Evolutionary conservation across 2,329 filamentous ascomycete species (phyloP).

Genomic region (Aspergillus spinulosporus): DNA sequence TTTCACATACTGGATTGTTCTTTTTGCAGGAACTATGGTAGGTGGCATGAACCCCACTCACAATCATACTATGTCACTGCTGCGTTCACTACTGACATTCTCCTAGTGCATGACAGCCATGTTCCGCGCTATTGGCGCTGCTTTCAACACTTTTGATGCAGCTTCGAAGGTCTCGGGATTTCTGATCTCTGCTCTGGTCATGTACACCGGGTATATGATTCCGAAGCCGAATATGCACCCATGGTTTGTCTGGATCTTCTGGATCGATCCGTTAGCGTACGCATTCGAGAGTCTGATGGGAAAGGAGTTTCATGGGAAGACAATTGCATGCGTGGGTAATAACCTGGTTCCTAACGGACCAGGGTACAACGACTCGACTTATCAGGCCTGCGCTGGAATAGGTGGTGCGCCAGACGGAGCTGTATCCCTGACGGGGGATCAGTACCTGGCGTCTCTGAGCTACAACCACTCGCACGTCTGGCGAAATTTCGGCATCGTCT

Average conservation of each 20-base stretch:
- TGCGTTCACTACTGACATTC: conserved; percentile 45
- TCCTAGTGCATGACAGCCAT: conserved; percentile 54
- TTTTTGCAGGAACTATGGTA: background rate
- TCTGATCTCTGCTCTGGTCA: conserved; percentile 30
- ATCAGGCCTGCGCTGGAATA: conserved; percentile 52
- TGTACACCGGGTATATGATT: conserved; percentile 44
- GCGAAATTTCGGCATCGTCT: conserved; percentile 63
- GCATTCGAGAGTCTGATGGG: conserved; percentile 28
- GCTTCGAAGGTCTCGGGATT: conserved; percentile 53
- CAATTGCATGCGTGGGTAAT: conserved; percentile 31
- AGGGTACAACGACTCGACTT: conserved; percentile 28
- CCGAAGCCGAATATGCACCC: conserved; percentile 48
- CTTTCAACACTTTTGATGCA: conserved; percentile 55
- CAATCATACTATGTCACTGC: background rate
- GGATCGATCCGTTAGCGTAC: conserved; percentile 35
- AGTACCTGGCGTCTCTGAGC: conserved; percentile 58
- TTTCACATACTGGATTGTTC: conserved; percentile 58
- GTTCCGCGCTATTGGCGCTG: conserved; percentile 57
- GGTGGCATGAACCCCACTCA: background rate
- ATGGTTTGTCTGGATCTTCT: conserved; percentile 48
- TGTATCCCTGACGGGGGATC: conserved; percentile 53
- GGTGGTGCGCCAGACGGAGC: conserved; percentile 47
- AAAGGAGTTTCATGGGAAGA: conserved; percentile 31
- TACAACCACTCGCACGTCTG: conserved; percentile 57
- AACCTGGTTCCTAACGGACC: conserved; percentile 35